A percentile compares a stretch with the other conserved stretches of the same genome.
phyloP scores from a whole-genome alignment of 2,329 filamentous ascomycete species.

The Aureobasidium sp. region DNA sequence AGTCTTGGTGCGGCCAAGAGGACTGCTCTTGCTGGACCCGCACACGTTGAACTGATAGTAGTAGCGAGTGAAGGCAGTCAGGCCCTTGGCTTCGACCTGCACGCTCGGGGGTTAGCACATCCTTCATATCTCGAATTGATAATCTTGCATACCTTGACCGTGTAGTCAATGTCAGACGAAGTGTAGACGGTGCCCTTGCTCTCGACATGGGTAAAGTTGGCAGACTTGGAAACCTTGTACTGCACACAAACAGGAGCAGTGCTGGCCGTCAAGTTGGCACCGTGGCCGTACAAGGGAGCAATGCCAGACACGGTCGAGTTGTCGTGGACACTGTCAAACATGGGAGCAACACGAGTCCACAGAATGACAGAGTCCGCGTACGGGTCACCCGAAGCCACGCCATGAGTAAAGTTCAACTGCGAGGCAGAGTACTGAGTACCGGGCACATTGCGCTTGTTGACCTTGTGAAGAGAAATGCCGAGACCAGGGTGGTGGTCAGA shows the following conservation, averaged over 20 bases:
- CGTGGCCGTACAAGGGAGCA: conserved; percentile 45
- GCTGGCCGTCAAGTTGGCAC: conserved; percentile 37
- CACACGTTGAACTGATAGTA: conserved; percentile 65
- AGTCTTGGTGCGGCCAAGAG: conserved; percentile 62
- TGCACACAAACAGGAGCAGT: conserved; percentile 58
- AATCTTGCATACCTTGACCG: conserved; percentile 49
- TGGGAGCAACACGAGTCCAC: conserved; percentile 34
- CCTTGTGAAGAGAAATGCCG: conserved; percentile 55
- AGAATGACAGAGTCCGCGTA: conserved; percentile 35
- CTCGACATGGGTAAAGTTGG: conserved; percentile 40
- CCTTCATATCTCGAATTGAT: not conserved
- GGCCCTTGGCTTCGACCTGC: conserved; percentile 54
- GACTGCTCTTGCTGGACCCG: conserved; percentile 50
- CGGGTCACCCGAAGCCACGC: conserved; percentile 39
- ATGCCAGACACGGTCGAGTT: conserved; percentile 48
- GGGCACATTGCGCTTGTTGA: conserved; percentile 47
- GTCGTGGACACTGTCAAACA: conserved; percentile 31
- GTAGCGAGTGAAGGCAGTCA: conserved; percentile 57
- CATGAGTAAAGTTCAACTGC: conserved; percentile 55
- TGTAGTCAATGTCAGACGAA: conserved; percentile 66
- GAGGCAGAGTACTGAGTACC: conserved; percentile 35
- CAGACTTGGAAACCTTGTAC: conserved; percentile 49
- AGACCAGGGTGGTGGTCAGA: conserved; percentile 55
- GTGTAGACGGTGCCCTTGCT: conserved; percentile 56
- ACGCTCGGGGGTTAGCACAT: conserved; percentile 14